phyloP scores from a whole-genome alignment of 2,329 filamentous ascomycete species.

The Graphium sp. region DNA sequence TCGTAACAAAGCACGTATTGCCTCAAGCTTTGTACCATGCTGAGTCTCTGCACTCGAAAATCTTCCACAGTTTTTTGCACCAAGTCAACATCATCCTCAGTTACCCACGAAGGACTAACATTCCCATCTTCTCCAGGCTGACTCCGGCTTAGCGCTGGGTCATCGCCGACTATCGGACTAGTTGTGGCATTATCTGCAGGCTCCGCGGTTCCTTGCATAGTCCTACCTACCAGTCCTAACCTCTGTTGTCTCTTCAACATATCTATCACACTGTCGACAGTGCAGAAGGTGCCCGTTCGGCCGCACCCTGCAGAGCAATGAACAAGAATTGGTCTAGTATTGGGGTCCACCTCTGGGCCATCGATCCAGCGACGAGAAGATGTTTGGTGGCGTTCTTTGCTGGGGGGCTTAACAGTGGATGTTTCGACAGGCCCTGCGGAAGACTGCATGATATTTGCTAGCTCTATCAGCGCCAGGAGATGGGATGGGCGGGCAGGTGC shows the following conservation, averaged over 20 bases:
- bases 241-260: conserved; percentile 97
- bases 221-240: no score
- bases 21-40: conserved; percentile 89
- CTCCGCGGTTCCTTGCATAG: no score
- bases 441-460: conserved; percentile 60
- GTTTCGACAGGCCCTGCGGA: conserved; percentile 31
- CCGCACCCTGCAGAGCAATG: conserved; percentile 95
- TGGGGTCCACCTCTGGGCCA: conserved; percentile 38
- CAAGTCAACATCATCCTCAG: conserved; percentile 55
- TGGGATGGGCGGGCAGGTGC: conserved; percentile 79
- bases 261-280: conserved; percentile 87
- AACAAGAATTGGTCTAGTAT: conserved; percentile 60
- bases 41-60: conserved; percentile 73
- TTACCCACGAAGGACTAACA: no score
- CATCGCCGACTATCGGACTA: no score
- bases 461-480: conserved; percentile 74
- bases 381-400: no score
- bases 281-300: conserved; percentile 90
- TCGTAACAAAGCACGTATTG: conserved; percentile 97
- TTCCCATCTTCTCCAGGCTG: no score
- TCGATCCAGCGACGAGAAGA: conserved; percentile 31
- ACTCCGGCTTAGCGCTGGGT: no score
- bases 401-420: conserved; percentile 15
- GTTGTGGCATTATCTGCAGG: no score
- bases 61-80: conserved; percentile 81